These are phyloP conservation scores for Skeletonema tropicum DNA, from an alignment of 108 stramenopile species.

Conservation along the genomic window DNA sequence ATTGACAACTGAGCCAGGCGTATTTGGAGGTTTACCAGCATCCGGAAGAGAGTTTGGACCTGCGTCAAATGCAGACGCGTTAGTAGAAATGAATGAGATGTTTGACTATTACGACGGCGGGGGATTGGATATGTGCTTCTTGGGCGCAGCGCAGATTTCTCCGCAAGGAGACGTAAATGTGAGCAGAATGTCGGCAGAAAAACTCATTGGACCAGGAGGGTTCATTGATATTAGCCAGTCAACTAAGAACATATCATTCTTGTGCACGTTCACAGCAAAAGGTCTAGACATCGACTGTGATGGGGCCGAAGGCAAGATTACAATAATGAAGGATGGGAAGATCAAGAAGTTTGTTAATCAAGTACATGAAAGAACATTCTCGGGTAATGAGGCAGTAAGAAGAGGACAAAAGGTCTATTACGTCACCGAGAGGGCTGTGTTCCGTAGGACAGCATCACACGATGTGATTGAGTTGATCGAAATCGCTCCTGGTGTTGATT, in stretches of 20 bases:
- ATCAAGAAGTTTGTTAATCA: constrained; percentile 73
- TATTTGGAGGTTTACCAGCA: constrained; percentile 73
- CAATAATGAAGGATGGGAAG: constrained; percentile 64
- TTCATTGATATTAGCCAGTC: constrained; percentile 84
- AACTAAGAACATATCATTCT: constrained; percentile 63
- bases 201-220: constrained; percentile 82
- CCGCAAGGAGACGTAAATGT: constrained; percentile 81
- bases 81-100: constrained; percentile 81
- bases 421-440: constrained; percentile 84
- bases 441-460: constrained; percentile 58
- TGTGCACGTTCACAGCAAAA: constrained; percentile 72
- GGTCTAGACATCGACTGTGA: constrained; percentile 59
- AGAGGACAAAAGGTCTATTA: constrained; percentile 77
- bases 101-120: constrained; percentile 85
- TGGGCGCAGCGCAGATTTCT: constrained; percentile 74
- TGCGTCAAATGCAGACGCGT: constrained; percentile 64
- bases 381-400: constrained; percentile 70
- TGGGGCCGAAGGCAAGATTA: constrained; percentile 55
- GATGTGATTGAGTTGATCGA: constrained; percentile 77
- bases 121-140: constrained; percentile 66
- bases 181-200: constrained; percentile 61
- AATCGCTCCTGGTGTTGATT: constrained; percentile 83
- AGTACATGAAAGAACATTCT: constrained; percentile 75
- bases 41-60: constrained; percentile 81
- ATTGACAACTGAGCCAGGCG: constrained; percentile 80